Conservation (phyloP, 1,284 basidiomycete genomes). For the Marasmius oreades region DNA sequence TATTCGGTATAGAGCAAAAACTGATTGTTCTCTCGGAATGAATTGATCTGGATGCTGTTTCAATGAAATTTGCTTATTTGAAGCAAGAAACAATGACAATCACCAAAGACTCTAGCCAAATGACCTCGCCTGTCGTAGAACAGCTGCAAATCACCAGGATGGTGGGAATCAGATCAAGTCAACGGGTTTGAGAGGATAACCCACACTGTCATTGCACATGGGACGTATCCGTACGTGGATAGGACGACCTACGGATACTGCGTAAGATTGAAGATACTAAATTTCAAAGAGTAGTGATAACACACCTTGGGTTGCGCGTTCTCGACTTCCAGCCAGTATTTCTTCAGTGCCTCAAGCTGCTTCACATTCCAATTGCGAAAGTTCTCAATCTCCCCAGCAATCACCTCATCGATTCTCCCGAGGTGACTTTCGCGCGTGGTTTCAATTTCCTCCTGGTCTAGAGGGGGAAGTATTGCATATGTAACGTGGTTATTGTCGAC, state of each 20-base stretch:
- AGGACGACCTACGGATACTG: slow-evolving; percentile 1
- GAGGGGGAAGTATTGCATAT: too few relatives aligned
- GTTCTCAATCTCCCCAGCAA: background rate
- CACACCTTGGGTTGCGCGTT: slow-evolving; percentile 3
- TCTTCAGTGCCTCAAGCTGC: slow-evolving; percentile 3
- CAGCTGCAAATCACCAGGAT: background rate
- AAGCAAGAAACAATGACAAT: background rate
- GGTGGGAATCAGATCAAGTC: background rate
- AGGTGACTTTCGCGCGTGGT: too few relatives aligned
- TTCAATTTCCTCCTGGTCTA: too few relatives aligned
- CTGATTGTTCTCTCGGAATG: slow-evolving; percentile 6
- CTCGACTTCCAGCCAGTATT: slow-evolving; percentile 4
- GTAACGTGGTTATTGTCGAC: too few relatives aligned
- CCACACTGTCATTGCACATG: slow-evolving; percentile 3
- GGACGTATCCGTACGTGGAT: slow-evolving; percentile 7
- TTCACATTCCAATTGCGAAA: slow-evolving; percentile 2
- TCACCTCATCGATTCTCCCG: background rate
- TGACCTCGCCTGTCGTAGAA: slow-evolving; percentile 6
- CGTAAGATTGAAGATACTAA: too few relatives aligned
- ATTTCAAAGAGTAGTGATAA: background rate
- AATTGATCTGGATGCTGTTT: background rate
- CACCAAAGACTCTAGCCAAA: slow-evolving; percentile 6
- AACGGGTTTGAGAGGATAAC: background rate
- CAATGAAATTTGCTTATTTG: too few relatives aligned
- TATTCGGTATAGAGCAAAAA: slow-evolving; percentile 5